Evolutionary conservation across 2,329 filamentous ascomycete species (phyloP).

Genomic region (Xenoacremonium recifei): DNA sequence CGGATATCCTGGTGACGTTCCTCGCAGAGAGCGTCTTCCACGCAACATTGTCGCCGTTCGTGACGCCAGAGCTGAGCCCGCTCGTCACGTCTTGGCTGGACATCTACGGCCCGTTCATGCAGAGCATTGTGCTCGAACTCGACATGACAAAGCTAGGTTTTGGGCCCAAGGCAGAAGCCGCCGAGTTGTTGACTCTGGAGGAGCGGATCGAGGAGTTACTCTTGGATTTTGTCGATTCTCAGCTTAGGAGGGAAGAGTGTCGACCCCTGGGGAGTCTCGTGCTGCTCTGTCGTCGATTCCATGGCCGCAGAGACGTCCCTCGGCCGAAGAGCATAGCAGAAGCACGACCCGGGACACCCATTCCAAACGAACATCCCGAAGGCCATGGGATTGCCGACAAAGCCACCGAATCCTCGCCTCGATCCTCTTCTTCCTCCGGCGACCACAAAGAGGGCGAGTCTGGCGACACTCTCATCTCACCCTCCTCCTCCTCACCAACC

Average conservation of each 20-base stretch:
- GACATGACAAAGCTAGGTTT: constrained; percentile 39
- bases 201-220: constrained; percentile 27
- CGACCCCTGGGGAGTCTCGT: constrained; percentile 29
- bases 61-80: constrained; percentile 29
- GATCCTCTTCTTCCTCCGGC: neutral
- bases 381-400: no score
- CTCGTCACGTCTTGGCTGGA: constrained; percentile 35
- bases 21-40: constrained; percentile 37
- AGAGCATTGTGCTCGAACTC: constrained; percentile 37
- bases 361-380: no score
- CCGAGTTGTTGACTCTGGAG: constrained; percentile 20
- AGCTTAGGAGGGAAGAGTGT: constrained; percentile 16
- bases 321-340: constrained; percentile 10
- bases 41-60: constrained; percentile 37
- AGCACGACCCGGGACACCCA: neutral
- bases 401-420: neutral
- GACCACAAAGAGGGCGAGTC: neutral
- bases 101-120: constrained; percentile 35
- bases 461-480: neutral
- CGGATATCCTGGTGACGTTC: constrained; percentile 35
- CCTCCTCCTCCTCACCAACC: neutral
- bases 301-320: constrained; percentile 23
- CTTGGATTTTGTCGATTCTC: constrained; percentile 24
- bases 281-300: constrained; percentile 34
- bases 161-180: constrained; percentile 24